Conservation (phyloP, 371 early-diverging fungal species). For the Mucor saturninus region DNA sequence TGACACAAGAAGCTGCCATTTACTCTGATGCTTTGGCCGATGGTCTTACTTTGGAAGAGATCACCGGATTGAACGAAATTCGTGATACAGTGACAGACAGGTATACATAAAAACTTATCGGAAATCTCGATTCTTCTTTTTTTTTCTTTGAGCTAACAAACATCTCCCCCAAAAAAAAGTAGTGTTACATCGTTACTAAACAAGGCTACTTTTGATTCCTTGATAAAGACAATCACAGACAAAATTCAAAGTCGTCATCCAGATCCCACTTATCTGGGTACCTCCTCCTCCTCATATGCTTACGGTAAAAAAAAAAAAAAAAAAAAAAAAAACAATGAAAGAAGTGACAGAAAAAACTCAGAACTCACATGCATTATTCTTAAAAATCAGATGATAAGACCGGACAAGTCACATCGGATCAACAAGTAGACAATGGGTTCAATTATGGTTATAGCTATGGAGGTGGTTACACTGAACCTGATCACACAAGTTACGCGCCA, state of each 20-base stretch:
- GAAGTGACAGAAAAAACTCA: not conserved
- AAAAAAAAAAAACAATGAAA: not conserved
- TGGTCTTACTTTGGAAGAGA: not conserved
- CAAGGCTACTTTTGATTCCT: slow-evolving; percentile 20
- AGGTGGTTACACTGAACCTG: slow-evolving; percentile 27
- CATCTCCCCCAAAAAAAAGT: too few species aligned
- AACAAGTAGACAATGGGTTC: slow-evolving; percentile 7
- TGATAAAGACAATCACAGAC: slow-evolving; percentile 18
- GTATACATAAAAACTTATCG: not conserved
- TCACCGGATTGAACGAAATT: not conserved
- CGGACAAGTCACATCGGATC: not conserved
- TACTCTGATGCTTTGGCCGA: slow-evolving; percentile 74
- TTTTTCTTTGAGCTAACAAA: slow-evolving; percentile 4
- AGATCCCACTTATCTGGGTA: slow-evolving; percentile 1
- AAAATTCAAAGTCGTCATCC: not conserved
- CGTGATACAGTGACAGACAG: slow-evolving; percentile 1
- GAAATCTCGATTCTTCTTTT: not conserved
- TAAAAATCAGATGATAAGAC: too few species aligned
- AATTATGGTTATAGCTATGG: slow-evolving; percentile 31
- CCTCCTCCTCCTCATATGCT: slow-evolving; percentile 1
- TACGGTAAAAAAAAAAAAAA: slow-evolving; percentile 6
- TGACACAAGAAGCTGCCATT: slow-evolving; percentile 66
- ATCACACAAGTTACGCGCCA: not conserved
- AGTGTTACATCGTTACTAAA: slow-evolving; percentile 16
- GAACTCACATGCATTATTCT: not conserved